Evolutionary conservation across 805 yeast species (phyloP).

Genomic region (Candida boidinii): DNA sequence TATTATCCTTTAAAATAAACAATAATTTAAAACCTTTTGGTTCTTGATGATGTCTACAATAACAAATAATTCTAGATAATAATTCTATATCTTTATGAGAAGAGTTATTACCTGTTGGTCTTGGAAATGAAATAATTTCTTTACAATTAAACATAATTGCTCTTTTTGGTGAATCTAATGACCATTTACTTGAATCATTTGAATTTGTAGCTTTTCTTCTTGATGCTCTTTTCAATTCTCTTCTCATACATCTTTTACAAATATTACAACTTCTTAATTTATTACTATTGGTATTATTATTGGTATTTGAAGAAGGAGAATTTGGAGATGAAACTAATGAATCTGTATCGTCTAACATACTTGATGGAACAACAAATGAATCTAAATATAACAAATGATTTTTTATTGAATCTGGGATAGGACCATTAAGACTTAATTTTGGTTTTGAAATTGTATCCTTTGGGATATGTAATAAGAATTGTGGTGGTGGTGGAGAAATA

Average conservation of each 20-base stretch:
- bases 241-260: slow-evolving; percentile 80
- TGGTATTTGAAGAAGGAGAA: slow-evolving; percentile 14
- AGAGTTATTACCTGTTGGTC: slow-evolving; percentile 32
- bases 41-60: slow-evolving; percentile 92
- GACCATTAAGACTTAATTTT: slow-evolving; percentile 58
- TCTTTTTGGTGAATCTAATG: slow-evolving; percentile 62
- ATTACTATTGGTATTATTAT: slow-evolving; percentile 6
- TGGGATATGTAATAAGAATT: slow-evolving; percentile 70
- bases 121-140: slow-evolving; percentile 70
- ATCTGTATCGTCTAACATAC: slow-evolving; percentile 4
- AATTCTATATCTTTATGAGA: slow-evolving; percentile 34
- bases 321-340: slow-evolving; percentile 19
- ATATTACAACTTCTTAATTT: slow-evolving; percentile 49
- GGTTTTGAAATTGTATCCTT: slow-evolving; percentile 83
- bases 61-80: slow-evolving; percentile 79
- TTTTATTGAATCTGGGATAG: slow-evolving; percentile 37
- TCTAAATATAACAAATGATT: slow-evolving; percentile 61
- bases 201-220: slow-evolving; percentile 77
- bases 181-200: slow-evolving; percentile 72
- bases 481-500: slow-evolving; percentile 71
- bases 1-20: slow-evolving; percentile 54
- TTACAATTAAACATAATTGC: slow-evolving; percentile 89
- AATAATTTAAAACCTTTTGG: slow-evolving; percentile 73
- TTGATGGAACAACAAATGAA: slow-evolving; percentile 54
- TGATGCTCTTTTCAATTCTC: slow-evolving; percentile 91